These are phyloP conservation scores for Diaporthe capsici DNA, from an alignment of 2,329 filamentous ascomycete species.

Conservation along the genomic window DNA sequence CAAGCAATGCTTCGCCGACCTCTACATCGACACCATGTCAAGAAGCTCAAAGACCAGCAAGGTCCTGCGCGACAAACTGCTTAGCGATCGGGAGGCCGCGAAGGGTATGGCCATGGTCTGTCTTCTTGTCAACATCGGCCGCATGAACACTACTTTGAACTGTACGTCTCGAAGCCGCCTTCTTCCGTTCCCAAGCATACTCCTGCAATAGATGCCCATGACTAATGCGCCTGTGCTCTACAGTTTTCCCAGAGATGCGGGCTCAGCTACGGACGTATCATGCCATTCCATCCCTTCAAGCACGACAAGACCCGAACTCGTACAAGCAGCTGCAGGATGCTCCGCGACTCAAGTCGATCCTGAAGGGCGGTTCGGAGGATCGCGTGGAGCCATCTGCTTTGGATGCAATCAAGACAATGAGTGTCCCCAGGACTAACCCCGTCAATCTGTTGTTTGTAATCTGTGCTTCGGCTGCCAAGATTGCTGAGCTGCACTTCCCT, in stretches of 20 bases:
- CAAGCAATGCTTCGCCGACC: slow-evolving; percentile 88
- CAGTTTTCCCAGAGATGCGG: slow-evolving; percentile 99
- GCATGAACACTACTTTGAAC: slow-evolving; percentile 99
- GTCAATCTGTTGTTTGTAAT: slow-evolving; percentile 98
- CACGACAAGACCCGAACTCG: slow-evolving; percentile 92
- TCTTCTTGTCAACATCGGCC: slow-evolving; percentile 93
- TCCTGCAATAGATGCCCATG: slow-evolving; percentile 31
- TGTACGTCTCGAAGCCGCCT: slow-evolving; percentile 69
- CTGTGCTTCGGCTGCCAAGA: slow-evolving; percentile 88
- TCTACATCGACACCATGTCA: slow-evolving; percentile 99
- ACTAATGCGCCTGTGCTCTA: slow-evolving; percentile 40
- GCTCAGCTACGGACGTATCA: slow-evolving; percentile 98
- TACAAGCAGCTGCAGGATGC: slow-evolving; percentile 99
- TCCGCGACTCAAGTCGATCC: slow-evolving; percentile 93
- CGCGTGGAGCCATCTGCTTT: slow-evolving; percentile 85
- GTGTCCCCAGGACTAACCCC: slow-evolving; percentile 86
- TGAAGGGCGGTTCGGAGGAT: slow-evolving; percentile 97
- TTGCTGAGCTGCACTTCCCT: slow-evolving; percentile 94
- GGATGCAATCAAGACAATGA: slow-evolving; percentile 80
- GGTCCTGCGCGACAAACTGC: slow-evolving; percentile 94
- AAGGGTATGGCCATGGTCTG: slow-evolving; percentile 99
- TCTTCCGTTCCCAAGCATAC: not conserved
- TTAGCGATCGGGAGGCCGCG: slow-evolving; percentile 91
- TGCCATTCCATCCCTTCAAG: slow-evolving; percentile 95
- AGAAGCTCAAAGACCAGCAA: slow-evolving; percentile 99